phyloP scores from a whole-genome alignment of 2,329 filamentous ascomycete genomes.

The Bipolaris oryzae region DNA sequence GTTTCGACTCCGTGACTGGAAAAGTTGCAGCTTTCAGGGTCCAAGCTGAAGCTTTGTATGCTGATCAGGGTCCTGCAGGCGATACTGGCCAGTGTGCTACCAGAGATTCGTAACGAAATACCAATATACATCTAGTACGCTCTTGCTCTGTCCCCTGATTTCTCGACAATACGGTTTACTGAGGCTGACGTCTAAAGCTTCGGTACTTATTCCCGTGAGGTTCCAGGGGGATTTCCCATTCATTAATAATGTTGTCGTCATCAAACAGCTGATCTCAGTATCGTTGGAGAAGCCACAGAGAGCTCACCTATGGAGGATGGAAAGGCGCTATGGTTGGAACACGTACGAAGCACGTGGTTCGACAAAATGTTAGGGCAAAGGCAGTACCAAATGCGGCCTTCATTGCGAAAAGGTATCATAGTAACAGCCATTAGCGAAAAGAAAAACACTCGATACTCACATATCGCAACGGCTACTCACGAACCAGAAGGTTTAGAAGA shows the following conservation, averaged over 20 bases:
- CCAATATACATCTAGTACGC: not conserved
- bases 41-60: constrained; percentile 33
- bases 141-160: not conserved
- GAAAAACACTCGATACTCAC: constrained; percentile 29
- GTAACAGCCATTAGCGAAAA: constrained; percentile 35
- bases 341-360: constrained; percentile 1
- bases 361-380: not conserved
- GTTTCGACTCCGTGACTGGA: constrained; percentile 31
- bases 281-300: not conserved
- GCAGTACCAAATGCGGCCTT: not conserved
- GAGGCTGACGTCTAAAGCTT: constrained; percentile 4
- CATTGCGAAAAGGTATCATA: constrained; percentile 15
- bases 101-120: not conserved
- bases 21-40: constrained; percentile 27
- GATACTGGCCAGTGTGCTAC: not conserved
- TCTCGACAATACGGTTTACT: not conserved
- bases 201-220: constrained; percentile 6
- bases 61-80: constrained; percentile 9
- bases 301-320: constrained; percentile 1
- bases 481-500: constrained; percentile 15
- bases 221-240: not conserved
- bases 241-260: not conserved
- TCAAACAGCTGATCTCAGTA: not conserved
- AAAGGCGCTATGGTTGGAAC: constrained; percentile 3
- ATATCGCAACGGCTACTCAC: constrained; percentile 28